Conservation (phyloP, 2,329 filamentous ascomycete species). For the Colletotrichum lupini region DNA sequence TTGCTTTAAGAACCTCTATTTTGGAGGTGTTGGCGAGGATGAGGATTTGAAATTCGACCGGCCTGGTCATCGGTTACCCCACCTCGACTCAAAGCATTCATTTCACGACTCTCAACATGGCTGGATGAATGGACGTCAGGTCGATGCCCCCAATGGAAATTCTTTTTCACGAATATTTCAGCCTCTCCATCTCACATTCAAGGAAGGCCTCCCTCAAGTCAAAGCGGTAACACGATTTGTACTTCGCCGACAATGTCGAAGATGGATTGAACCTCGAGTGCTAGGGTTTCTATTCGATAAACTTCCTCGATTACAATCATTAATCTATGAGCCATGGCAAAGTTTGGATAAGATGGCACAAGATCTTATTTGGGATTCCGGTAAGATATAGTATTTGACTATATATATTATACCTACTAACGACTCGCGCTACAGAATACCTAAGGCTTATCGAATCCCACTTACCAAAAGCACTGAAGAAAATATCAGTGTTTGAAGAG, state of each 20-base stretch:
- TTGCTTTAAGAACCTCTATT: slow-evolving; percentile 45
- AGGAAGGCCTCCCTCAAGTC: slow-evolving; percentile 39
- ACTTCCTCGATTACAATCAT: slow-evolving; percentile 42
- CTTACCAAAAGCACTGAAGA: slow-evolving; percentile 41
- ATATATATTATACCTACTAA: background rate
- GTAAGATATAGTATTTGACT: slow-evolving; percentile 29
- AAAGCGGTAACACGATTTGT: slow-evolving; percentile 44
- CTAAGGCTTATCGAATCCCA: slow-evolving; percentile 18
- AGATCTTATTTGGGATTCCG: slow-evolving; percentile 36
- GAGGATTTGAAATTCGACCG: slow-evolving; percentile 26
- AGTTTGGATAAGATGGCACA: slow-evolving; percentile 36
- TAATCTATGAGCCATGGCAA: slow-evolving; percentile 48
- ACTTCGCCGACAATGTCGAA: slow-evolving; percentile 48
- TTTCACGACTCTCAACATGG: slow-evolving; percentile 44
- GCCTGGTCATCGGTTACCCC: background rate
- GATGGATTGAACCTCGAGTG: slow-evolving; percentile 34
- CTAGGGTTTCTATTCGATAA: slow-evolving; percentile 38
- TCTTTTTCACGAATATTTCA: slow-evolving; percentile 43
- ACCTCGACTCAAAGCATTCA: background rate
- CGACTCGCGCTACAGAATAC: background rate
- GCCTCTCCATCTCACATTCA: slow-evolving; percentile 24
- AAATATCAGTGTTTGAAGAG: slow-evolving; percentile 43
- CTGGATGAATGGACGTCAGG: slow-evolving; percentile 43
- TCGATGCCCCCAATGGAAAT: slow-evolving; percentile 37
- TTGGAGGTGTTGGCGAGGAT: slow-evolving; percentile 36